Conservation (phyloP, 2,329 filamentous ascomycete species). For the Penicillium thymicola region DNA sequence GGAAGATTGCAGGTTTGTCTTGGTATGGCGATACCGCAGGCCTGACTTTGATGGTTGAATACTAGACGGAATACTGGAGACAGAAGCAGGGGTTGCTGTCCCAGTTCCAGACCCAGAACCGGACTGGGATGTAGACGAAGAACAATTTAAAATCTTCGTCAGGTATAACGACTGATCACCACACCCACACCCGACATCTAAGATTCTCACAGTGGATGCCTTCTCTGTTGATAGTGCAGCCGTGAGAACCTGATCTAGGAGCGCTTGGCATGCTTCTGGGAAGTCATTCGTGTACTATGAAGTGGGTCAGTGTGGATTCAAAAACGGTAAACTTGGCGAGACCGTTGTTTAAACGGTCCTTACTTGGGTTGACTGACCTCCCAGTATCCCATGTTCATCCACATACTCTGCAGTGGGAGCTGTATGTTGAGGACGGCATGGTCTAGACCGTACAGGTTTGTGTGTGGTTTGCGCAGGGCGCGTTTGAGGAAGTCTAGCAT, state of each 20-base stretch:
- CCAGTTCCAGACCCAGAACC: neutral
- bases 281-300: conserved; percentile 37
- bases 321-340: neutral
- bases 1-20: neutral
- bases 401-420: conserved; percentile 51
- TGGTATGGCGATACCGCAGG: neutral
- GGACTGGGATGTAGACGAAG: neutral
- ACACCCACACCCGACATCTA: conserved; percentile 59
- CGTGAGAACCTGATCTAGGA: conserved; percentile 50
- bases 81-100: neutral
- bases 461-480: conserved; percentile 7
- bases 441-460: conserved; percentile 49
- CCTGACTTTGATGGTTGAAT: neutral
- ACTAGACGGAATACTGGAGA: neutral
- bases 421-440: conserved; percentile 56
- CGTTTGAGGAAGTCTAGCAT: conserved; percentile 11
- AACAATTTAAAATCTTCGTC: conserved; percentile 26
- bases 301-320: neutral
- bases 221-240: conserved; percentile 40
- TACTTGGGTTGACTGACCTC: conserved; percentile 32
- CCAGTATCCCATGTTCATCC: conserved; percentile 65
- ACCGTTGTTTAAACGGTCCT: neutral
- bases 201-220: conserved; percentile 14
- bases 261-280: conserved; percentile 48
- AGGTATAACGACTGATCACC: conserved; percentile 56